Base-by-base conservation (phyloP, 805 yeast genomes). In the Metschnikowia picachoensis region DNA sequence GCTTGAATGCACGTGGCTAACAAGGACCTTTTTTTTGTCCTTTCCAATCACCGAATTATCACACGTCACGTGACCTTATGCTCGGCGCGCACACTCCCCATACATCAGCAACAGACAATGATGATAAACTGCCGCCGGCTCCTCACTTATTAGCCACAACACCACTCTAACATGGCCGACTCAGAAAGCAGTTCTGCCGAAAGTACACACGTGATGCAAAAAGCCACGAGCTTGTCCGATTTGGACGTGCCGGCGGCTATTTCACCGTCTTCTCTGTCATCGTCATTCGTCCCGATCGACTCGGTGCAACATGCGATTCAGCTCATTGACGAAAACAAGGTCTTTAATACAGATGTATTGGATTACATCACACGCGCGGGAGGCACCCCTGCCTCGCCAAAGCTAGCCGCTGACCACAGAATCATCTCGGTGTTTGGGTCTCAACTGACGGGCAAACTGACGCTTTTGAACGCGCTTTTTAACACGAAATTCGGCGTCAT, bases 401-500 rank as follows among this genome's bases (percentile, higher is more conserved):
- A 43, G 5, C 16, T 17, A 16, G 62, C 68, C 46, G 69, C 85
- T 46, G 74, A 84, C 56, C 91, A 92, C 69, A 96, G 94, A 64
- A 82, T 94, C 15, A 87, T 94, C 3, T 84, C 98, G 0, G 99
- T 94, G 33, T 94, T 94, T 72, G 99, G 99, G 5, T 89, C 97
- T 1, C 99, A 94, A 62, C 85, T 95, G 3, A 90, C 97, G 4
- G 99, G 99, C 44, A 94, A 94, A 66, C 89, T 97, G 2, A 94
- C 99, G 0, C 74, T 94, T 48, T 74, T 94, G 58, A 94, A 94
- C 67, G 79, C 81, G 37, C 67, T 94, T 47, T 94, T 94, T 69
- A 85, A 85, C 52, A 94, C 59, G 9, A 67, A 76, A 36, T 94
- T 94, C 61, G 96, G 87, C 57, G 96, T 92, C 17, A 94, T 94